These are phyloP conservation scores for Cystobasidium slooffiae DNA, from an alignment of 1,284 basidiomycete species.

Conservation along the genomic window DNA sequence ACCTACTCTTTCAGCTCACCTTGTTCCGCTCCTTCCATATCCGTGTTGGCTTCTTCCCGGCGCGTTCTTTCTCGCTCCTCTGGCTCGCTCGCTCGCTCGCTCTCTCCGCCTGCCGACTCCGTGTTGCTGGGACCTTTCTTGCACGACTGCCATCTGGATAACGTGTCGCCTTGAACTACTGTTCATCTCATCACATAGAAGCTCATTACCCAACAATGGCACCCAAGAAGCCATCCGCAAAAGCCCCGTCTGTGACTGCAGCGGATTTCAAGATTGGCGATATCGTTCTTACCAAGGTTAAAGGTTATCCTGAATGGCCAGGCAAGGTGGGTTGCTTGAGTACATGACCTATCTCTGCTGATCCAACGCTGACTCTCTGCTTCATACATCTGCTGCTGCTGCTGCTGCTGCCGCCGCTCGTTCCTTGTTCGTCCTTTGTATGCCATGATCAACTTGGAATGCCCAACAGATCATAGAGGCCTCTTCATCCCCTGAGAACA, in stretches of 20 bases:
- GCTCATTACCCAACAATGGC: slow-evolving; percentile 36
- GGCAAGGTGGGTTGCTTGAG: slow-evolving; percentile 69
- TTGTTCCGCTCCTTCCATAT: neutral
- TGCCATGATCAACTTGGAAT: too few relatives aligned
- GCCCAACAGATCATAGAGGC: slow-evolving; percentile 72
- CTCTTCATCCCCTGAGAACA: slow-evolving; percentile 65
- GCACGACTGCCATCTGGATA: neutral
- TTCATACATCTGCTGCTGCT: slow-evolving; percentile 11
- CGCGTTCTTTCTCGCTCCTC: neutral
- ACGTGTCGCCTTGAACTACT: neutral
- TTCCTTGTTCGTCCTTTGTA: too few relatives aligned
- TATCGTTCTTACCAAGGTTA: slow-evolving; percentile 87
- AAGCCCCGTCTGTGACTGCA: slow-evolving; percentile 29
- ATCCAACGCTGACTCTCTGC: neutral
- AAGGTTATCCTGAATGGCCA: slow-evolving; percentile 92
- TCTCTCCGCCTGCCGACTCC: too few relatives aligned
- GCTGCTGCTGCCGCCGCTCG: slow-evolving; percentile 10
- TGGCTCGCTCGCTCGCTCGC: neutral
- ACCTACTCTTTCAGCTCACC: too few relatives aligned
- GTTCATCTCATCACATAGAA: neutral
- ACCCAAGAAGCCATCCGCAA: slow-evolving; percentile 43
- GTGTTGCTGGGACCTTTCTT: too few relatives aligned
- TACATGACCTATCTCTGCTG: neutral
- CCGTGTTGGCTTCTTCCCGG: neutral
- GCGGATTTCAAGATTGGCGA: slow-evolving; percentile 63